Evolutionary conservation across 768 basidiomycete genomes (phyloP), one percentile per base, ranked within the genome.

Genomic region (Boletales sp.): DNA sequence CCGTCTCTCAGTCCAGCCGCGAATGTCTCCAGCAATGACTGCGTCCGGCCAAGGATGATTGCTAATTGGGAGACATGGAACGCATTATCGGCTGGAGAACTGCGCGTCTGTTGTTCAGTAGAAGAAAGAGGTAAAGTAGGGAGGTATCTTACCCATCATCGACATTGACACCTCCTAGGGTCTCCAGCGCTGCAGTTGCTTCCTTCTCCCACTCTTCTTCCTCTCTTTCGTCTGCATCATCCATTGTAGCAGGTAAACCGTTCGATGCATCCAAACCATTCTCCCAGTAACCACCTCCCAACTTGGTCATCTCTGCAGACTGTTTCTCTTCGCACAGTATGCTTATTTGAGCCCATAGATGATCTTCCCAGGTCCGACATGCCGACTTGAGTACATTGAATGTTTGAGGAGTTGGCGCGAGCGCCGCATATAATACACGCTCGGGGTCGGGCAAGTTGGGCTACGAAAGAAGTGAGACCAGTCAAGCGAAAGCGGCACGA

Each of bases 301-400:
- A 64, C 35, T 78, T 75, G 10, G 74, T 65, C 60, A 97, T 77
- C 53, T 87, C 83, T 29, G 74, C 76, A 40, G 83, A 85, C 63
- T 87, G 79, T 51, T 87, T 84, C 57, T 91, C 84, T 62, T 94
- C 90, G 58, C 89, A 86, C 35, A 90, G 72, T 43, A 90, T 76
- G 57, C 83, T 84, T 44, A 94, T 73, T 50, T 90, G 86, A 0
- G 90, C 91, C 97, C 97, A 99, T 0, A 98, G 74, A 62, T 94
- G 86, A 61, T 99, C 97, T 61, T 94, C 90, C 94, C 95, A 98
- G 18, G 89, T 87, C 31, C 84, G 71, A 61, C 91, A 94, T 4
- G 87, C 82, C 0, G 83, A 77, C 54, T 87, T 83, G 31, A 92
- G 78, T 30, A 86, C 68, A 18, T 67, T 70, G 0, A 81, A 77